phyloP scores from a whole-genome alignment of 805 yeast species.

The Wickerhamiella spandovensis region DNA sequence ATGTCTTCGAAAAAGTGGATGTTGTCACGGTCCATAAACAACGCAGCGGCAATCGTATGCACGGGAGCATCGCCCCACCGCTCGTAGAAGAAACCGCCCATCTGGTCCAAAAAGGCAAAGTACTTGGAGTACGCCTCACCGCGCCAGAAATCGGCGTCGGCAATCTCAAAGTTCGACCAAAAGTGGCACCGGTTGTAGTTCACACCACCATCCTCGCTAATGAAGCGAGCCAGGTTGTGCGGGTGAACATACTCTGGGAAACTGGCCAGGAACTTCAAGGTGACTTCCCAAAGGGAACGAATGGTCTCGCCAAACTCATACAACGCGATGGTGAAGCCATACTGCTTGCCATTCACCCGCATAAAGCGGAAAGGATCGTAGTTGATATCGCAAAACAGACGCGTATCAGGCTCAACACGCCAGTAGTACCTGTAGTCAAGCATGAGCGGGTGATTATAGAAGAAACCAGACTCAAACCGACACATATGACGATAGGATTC shows the following conservation, averaged over 20 bases:
- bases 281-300: constrained; percentile 44
- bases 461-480: constrained; percentile 62
- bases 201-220: constrained; percentile 48
- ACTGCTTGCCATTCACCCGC: constrained; percentile 39
- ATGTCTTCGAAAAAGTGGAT: constrained; percentile 73
- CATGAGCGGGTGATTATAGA: constrained; percentile 45
- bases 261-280: constrained; percentile 31
- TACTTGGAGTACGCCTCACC: constrained; percentile 52
- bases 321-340: constrained; percentile 53
- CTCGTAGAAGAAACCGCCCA: constrained; percentile 85
- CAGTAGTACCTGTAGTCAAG: constrained; percentile 50
- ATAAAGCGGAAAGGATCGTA: constrained; percentile 48
- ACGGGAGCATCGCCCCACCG: constrained; percentile 94
- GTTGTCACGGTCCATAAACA: constrained; percentile 55
- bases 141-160: constrained; percentile 60
- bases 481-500: constrained; percentile 66
- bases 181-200: constrained; percentile 74
- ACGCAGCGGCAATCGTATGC: constrained; percentile 73
- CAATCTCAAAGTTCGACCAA: constrained; percentile 86
- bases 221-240: constrained; percentile 46
- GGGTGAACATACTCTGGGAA: constrained; percentile 41
- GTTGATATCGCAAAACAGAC: constrained; percentile 45
- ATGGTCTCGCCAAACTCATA: constrained; percentile 51
- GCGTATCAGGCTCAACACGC: constrained; percentile 61
- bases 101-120: constrained; percentile 57